Evolutionary conservation across 2,329 filamentous ascomycete species (phyloP).

Genomic region (Xylariales sp.): DNA sequence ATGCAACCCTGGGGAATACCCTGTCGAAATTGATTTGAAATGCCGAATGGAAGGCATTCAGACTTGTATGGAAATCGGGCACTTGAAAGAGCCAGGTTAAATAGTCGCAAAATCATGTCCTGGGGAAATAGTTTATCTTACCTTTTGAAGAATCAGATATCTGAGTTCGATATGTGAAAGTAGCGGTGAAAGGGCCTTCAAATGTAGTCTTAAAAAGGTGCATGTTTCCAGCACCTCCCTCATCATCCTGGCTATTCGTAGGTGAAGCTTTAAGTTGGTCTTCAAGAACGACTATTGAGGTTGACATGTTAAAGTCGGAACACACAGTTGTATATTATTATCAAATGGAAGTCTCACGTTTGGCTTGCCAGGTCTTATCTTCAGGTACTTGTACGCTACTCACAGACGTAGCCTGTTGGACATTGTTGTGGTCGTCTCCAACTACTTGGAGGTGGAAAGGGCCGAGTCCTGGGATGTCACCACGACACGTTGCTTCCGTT

Average conservation of each 20-base stretch:
- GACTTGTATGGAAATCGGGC: too few relatives aligned
- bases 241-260: too few relatives aligned
- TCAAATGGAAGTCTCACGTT: constrained; percentile 46
- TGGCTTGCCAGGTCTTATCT: constrained; percentile 63
- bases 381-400: constrained; percentile 53
- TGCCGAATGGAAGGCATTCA: neutral
- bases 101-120: too few relatives aligned
- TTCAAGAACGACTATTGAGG: constrained; percentile 45
- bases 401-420: constrained; percentile 37
- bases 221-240: constrained; percentile 52
- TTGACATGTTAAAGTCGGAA: too few relatives aligned
- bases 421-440: constrained; percentile 46
- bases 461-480: constrained; percentile 53
- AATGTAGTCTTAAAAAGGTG: constrained; percentile 65
- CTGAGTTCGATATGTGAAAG: too few relatives aligned
- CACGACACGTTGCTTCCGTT: constrained; percentile 51
- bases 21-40: constrained; percentile 15
- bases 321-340: too few relatives aligned
- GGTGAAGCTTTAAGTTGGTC: constrained; percentile 52
- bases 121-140: too few relatives aligned
- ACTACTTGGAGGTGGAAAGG: constrained; percentile 58
- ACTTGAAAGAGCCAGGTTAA: too few relatives aligned
- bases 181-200: constrained; percentile 53
- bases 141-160: too few relatives aligned
- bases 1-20: constrained; percentile 65